Conservation (phyloP, 139 green algal genomes). For the Deuterostichococcus epilithicus region DNA sequence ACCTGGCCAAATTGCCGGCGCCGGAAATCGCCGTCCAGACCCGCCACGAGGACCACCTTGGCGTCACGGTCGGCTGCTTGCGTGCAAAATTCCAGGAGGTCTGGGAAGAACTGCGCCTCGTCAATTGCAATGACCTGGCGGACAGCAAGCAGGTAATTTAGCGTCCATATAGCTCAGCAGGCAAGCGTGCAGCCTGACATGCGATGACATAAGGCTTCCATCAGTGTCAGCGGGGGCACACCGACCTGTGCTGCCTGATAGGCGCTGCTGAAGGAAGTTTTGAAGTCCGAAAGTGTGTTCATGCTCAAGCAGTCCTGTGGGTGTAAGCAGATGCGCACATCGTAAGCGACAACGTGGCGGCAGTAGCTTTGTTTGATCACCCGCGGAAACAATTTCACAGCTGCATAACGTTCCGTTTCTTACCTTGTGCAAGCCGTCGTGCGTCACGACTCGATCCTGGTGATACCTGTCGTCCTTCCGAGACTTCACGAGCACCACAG, state of each 20-base stretch:
- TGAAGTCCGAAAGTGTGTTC: not conserved
- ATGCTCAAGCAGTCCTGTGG: not conserved
- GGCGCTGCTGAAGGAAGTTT: not conserved
- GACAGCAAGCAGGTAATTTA: not conserved
- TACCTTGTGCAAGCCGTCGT: constrained; percentile 34
- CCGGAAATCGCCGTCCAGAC: constrained; percentile 72
- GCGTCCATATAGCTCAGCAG: not conserved
- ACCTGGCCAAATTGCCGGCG: constrained; percentile 56
- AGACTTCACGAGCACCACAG: constrained; percentile 56
- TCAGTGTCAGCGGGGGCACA: too few species aligned
- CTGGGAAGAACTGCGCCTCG: constrained; percentile 80
- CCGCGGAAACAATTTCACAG: too few species aligned
- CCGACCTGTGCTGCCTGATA: not conserved
- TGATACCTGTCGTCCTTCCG: constrained; percentile 60
- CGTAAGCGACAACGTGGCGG: too few species aligned
- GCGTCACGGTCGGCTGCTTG: constrained; percentile 55
- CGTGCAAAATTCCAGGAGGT: constrained; percentile 64
- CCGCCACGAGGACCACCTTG: constrained; percentile 66
- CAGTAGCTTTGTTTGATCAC: too few species aligned
- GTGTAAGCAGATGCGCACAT: too few species aligned
- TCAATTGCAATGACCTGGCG: constrained; percentile 76
- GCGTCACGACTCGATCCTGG: constrained; percentile 29
- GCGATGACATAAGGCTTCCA: constrained; percentile 2
- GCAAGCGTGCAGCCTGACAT: not conserved
- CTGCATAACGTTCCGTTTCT: not conserved